Evolutionary conservation across 495 filamentous ascomycete species (phyloP).

Genomic region (Sporormia fimetaria): DNA sequence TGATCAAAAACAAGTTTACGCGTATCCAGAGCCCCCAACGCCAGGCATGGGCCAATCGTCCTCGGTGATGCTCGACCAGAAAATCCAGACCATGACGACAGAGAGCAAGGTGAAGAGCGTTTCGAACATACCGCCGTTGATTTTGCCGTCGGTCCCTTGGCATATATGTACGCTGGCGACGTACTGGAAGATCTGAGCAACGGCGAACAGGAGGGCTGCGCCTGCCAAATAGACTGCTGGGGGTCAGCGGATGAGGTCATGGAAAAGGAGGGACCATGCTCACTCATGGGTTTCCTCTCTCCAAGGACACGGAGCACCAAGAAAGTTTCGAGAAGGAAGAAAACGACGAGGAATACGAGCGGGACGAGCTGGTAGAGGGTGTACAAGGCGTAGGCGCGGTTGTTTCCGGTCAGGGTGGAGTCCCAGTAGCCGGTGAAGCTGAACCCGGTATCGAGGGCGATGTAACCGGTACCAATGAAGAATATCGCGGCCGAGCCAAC

Average conservation of each 20-base stretch:
- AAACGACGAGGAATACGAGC: slow-evolving; percentile 73
- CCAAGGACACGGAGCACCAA: slow-evolving; percentile 76
- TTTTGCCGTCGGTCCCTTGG: slow-evolving; percentile 64
- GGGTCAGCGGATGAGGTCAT: slow-evolving; percentile 4
- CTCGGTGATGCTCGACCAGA: slow-evolving; percentile 99
- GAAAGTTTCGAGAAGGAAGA: slow-evolving; percentile 68
- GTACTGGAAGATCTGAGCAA: slow-evolving; percentile 92
- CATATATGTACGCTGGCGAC: slow-evolving; percentile 87
- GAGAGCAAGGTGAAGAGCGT: slow-evolving; percentile 81
- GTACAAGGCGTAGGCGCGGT: slow-evolving; percentile 76
- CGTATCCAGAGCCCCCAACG: slow-evolving; percentile 34
- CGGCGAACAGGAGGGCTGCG: slow-evolving; percentile 71
- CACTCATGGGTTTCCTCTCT: slow-evolving; percentile 78
- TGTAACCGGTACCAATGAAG: slow-evolving; percentile 89
- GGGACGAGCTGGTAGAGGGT: slow-evolving; percentile 87
- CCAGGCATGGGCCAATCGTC: slow-evolving; percentile 87
- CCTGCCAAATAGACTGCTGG: slow-evolving; percentile 56
- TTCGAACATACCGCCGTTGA: slow-evolving; percentile 88
- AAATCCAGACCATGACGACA: slow-evolving; percentile 75
- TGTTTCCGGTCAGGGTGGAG: slow-evolving; percentile 37
- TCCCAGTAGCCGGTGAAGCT: slow-evolving; percentile 71
- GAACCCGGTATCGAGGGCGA: slow-evolving; percentile 87
- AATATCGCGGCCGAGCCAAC: slow-evolving; percentile 53
- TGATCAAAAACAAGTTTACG: slow-evolving; percentile 27
- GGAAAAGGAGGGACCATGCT: slow-evolving; percentile 21